Evolutionary conservation across 495 filamentous ascomycete species (phyloP).

Genomic region (Podospora bellae-mahoneyi): DNA sequence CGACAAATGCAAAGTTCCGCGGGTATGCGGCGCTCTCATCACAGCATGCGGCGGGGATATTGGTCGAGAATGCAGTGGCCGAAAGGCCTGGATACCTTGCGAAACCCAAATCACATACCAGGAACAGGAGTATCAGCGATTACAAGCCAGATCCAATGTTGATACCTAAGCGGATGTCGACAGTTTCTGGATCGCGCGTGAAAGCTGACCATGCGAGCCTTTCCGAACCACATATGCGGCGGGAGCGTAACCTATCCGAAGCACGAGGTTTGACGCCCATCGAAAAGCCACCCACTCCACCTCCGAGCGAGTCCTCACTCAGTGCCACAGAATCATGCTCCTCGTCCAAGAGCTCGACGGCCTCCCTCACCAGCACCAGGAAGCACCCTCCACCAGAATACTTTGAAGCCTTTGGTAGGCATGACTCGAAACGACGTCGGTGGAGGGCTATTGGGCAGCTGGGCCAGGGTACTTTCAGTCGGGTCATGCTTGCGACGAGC

Average conservation of each 20-base stretch:
- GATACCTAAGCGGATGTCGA: conserved; percentile 67
- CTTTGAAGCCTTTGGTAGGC: conserved; percentile 59
- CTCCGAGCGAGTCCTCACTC: conserved; percentile 55
- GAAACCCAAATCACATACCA: conserved; percentile 36
- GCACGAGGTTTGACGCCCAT: conserved; percentile 65
- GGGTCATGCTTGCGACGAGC: conserved; percentile 79
- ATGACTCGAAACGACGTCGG: conserved; percentile 54
- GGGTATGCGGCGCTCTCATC: conserved; percentile 46
- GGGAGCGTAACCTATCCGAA: conserved; percentile 76
- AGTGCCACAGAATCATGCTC: conserved; percentile 44
- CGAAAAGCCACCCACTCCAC: conserved; percentile 70
- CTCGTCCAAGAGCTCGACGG: conserved; percentile 5
- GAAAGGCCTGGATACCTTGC: conserved; percentile 30
- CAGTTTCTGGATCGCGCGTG: conserved; percentile 59
- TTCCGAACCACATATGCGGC: conserved; percentile 57
- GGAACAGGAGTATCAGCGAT: conserved; percentile 84
- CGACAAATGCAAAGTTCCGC: conserved; percentile 43
- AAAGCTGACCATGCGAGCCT: conserved; percentile 48
- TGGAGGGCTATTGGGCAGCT: conserved; percentile 77
- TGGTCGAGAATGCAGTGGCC: conserved; percentile 10
- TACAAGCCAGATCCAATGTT: conserved; percentile 70
- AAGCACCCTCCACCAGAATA: conserved; percentile 49
- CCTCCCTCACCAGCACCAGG: conserved; percentile 31
- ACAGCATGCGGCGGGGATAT: conserved; percentile 19
- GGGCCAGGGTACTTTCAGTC: conserved; percentile 93